Percentiles rank a stretch among this genome's conserved stretches.
phyloP scores from a whole-genome alignment of 257 asterid genomes.

The Eustoma russellianum region DNA sequence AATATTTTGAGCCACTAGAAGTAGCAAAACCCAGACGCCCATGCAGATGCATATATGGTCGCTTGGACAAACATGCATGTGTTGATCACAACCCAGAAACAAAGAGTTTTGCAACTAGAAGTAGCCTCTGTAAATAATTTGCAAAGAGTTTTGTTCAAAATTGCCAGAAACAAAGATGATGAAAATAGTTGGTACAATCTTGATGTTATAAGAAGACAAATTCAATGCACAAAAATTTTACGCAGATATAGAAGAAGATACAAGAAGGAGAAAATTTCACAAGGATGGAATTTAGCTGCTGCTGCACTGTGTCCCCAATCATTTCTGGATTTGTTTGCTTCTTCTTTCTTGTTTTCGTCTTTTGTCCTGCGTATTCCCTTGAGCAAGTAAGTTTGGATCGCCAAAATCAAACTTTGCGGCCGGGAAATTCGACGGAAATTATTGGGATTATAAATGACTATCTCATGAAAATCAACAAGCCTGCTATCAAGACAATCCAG shows the following conservation, averaged over 20 bases:
- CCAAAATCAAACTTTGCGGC: too few relatives aligned
- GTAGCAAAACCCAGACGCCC: conserved; percentile 13
- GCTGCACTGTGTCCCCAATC: too few relatives aligned
- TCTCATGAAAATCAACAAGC: conserved; percentile 64
- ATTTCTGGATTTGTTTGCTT: too few relatives aligned
- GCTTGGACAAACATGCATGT: conserved; percentile 24
- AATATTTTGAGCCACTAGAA: neutral
- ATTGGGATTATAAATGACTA: too few relatives aligned
- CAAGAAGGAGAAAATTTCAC: conserved; percentile 8
- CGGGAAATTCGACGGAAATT: too few relatives aligned
- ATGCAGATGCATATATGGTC: conserved; percentile 25
- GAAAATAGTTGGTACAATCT: too few relatives aligned
- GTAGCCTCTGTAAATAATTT: too few relatives aligned
- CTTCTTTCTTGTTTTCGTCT: too few relatives aligned
- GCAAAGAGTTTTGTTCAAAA: too few relatives aligned
- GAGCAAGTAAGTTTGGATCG: too few relatives aligned
- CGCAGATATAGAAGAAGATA: conserved; percentile 13
- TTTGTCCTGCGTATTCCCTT: too few relatives aligned
- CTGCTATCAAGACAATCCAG: conserved; percentile 74
- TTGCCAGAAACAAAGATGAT: conserved; percentile 6
- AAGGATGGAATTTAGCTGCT: conserved; percentile 37
- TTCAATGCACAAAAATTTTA: conserved; percentile 21
- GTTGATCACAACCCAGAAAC: conserved; percentile 58
- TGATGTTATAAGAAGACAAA: conserved; percentile 34
- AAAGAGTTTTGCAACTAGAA: too few relatives aligned